These are phyloP conservation scores for Vitis riparia DNA, from an alignment of 164 flowering plant species.

Conservation along the genomic window DNA sequence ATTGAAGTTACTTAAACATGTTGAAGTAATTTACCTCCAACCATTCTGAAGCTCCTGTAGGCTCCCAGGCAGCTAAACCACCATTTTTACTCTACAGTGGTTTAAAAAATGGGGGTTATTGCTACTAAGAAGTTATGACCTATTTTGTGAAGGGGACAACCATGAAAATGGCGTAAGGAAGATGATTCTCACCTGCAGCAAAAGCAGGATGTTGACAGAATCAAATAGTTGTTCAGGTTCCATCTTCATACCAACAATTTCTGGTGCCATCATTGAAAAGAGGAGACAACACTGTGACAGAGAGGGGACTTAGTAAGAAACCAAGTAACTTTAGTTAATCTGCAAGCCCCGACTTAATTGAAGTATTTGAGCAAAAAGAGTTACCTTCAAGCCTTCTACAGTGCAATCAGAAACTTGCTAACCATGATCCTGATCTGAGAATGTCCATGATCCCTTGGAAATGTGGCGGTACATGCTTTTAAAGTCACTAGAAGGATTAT, in stretches of 20 bases:
- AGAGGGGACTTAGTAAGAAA: not conserved
- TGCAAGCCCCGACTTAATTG: not conserved
- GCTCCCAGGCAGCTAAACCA: constrained; percentile 32
- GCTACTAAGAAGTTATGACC: not conserved
- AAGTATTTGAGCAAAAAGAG: not conserved
- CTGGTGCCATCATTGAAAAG: constrained; percentile 40
- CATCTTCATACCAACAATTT: constrained; percentile 44
- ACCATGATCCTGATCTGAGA: constrained; percentile 63
- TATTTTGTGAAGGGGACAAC: too few species aligned
- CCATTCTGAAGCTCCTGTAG: constrained; percentile 20
- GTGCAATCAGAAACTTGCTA: constrained; percentile 75
- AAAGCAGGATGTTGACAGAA: constrained; percentile 47
- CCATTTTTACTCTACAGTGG: constrained; percentile 23
- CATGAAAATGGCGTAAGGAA: not conserved
- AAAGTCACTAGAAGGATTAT: constrained; percentile 55
- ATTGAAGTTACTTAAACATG: too few species aligned
- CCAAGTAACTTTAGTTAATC: too few species aligned
- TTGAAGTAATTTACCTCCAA: constrained; percentile 6
- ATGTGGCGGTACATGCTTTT: constrained; percentile 53
- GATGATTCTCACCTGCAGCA: constrained; percentile 34
- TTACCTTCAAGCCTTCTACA: constrained; percentile 58
- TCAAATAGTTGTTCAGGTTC: constrained; percentile 42
- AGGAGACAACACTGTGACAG: constrained; percentile 34
- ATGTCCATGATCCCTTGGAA: constrained; percentile 66
- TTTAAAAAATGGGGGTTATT: not conserved